phyloP scores from a whole-genome alignment of 768 basidiomycete species.

The Neoboletus brunneissimus region DNA sequence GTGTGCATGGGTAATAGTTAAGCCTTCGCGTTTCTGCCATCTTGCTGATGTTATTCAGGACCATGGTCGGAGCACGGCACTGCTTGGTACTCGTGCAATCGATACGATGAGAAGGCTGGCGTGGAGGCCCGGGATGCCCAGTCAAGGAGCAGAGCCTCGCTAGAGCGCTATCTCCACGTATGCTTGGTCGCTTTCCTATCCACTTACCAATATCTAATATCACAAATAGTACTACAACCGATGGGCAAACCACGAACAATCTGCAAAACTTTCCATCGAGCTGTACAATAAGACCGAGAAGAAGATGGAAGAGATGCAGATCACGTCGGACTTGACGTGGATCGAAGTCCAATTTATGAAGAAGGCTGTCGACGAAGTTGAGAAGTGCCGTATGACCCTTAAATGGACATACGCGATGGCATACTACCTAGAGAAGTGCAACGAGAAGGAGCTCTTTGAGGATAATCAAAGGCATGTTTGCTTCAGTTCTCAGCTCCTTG shows the following conservation, averaged over 20 bases:
- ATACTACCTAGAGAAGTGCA: constrained; percentile 88
- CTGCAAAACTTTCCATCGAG: constrained; percentile 92
- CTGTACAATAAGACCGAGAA: constrained; percentile 95
- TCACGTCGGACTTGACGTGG: constrained; percentile 89
- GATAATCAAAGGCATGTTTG: constrained; percentile 83
- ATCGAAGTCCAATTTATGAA: constrained; percentile 99
- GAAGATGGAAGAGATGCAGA: constrained; percentile 99
- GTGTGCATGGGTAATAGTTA: constrained; percentile 86
- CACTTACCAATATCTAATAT: background rate
- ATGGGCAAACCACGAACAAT: constrained; percentile 99
- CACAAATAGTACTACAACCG: constrained; percentile 91
- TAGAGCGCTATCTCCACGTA: constrained; percentile 96
- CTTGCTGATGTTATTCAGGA: constrained; percentile 45
- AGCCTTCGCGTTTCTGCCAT: constrained; percentile 12
- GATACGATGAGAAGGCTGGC: constrained; percentile 90
- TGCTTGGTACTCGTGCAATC: constrained; percentile 96
- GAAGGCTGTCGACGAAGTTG: constrained; percentile 92
- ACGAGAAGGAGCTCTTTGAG: constrained; percentile 93
- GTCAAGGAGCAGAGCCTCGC: constrained; percentile 81
- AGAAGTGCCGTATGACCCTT: constrained; percentile 88
- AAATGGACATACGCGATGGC: constrained; percentile 99
- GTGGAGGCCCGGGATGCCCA: constrained; percentile 90
- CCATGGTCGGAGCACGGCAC: constrained; percentile 98
- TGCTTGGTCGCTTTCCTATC: constrained; percentile 28
- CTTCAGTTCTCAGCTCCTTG: background rate